A percentile compares a stretch with the other conserved stretches of the same genome.
Conservation (phyloP, 2,329 filamentous ascomycete genomes). For the Colletotrichum theobromicola region DNA sequence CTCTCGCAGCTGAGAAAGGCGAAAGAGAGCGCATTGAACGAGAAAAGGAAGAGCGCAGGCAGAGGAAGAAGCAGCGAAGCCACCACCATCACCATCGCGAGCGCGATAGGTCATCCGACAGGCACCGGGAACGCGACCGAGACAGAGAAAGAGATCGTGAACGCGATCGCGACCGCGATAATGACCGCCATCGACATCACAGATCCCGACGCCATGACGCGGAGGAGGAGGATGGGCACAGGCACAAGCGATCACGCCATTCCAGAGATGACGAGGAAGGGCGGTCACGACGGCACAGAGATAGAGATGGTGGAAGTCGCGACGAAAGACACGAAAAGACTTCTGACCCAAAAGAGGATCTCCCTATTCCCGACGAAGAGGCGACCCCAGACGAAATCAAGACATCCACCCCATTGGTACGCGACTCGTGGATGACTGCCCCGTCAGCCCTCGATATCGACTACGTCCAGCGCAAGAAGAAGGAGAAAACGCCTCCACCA, state of each 20-base stretch:
- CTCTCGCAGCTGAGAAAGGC: slow-evolving; percentile 69
- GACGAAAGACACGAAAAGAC: slow-evolving; percentile 41
- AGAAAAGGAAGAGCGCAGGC: slow-evolving; percentile 48
- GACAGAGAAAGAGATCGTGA: slow-evolving; percentile 24
- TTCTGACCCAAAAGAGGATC: slow-evolving; percentile 54
- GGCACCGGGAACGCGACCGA: slow-evolving; percentile 26
- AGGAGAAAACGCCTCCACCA: slow-evolving; percentile 58
- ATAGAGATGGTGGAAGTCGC: slow-evolving; percentile 20
- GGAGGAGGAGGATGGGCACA: slow-evolving; percentile 58
- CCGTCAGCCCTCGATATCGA: slow-evolving; percentile 80
- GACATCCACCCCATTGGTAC: slow-evolving; percentile 50
- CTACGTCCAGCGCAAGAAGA: slow-evolving; percentile 70
- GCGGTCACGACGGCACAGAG: slow-evolving; percentile 29
- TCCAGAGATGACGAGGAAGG: slow-evolving; percentile 54
- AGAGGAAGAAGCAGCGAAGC: slow-evolving; percentile 49
- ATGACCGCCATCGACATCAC: slow-evolving; percentile 34
- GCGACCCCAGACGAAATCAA: slow-evolving; percentile 25
- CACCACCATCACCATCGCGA: slow-evolving; percentile 52
- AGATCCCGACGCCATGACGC: slow-evolving; percentile 42
- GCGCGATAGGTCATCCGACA: slow-evolving; percentile 31
- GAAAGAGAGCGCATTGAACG: slow-evolving; percentile 54
- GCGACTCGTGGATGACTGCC: slow-evolving; percentile 92
- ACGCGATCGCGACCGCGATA: slow-evolving; percentile 31
- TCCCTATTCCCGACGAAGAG: slow-evolving; percentile 58
- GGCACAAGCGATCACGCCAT: slow-evolving; percentile 69